Evolutionary conservation across 345 rosid species (phyloP), one percentile per base, ranked within the genome.

Genomic region (Acer saccharum): DNA sequence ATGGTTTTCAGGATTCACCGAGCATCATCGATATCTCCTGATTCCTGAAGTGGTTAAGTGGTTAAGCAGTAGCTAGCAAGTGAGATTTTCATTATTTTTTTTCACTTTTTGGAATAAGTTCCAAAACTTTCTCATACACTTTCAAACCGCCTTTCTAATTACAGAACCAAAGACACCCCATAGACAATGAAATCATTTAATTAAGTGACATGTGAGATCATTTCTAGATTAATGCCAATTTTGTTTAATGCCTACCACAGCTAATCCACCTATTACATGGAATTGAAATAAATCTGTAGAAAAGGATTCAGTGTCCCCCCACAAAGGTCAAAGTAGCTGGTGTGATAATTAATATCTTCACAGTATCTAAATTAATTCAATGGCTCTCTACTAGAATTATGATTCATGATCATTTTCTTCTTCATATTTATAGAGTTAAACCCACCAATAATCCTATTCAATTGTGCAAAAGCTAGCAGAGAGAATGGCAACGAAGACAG

Each of bases 401-500:
- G 35, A 3, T 32, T 32, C 39, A 35, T 35, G 39, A 63, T 23
- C n/a, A 25, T 73, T n/a, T 32, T 21, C 75, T 58, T 18, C 27
- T 17, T 73, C 60, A 44, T 35, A 7, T 43, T 43, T 43, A 43
- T 9, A 9, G 50, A 9, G 13, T 13, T 5, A 46, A 46, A 63
- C 62, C 5, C 69, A 74, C 3, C 54, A 43, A n/a, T 54, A 23
- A 39, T 44, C 52, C n/a, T 16, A 13, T 50, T 35, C 55, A 50
- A 50, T 14, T 14, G 16, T 41, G 21, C 68, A 25, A 72, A 63
- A 35, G 4, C 39, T 35, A 62, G 69, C 29, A 52, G 13, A 44
- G 61, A 64, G 27, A 64, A 27, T 55, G 71, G 76, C 52, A 29
- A 64, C 43, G 84, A 29, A 2, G 32, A 23, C 67, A 65, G 41